phyloP scores from a whole-genome alignment of 1,284 basidiomycete species.

The Stygiomarasmius scandens region DNA sequence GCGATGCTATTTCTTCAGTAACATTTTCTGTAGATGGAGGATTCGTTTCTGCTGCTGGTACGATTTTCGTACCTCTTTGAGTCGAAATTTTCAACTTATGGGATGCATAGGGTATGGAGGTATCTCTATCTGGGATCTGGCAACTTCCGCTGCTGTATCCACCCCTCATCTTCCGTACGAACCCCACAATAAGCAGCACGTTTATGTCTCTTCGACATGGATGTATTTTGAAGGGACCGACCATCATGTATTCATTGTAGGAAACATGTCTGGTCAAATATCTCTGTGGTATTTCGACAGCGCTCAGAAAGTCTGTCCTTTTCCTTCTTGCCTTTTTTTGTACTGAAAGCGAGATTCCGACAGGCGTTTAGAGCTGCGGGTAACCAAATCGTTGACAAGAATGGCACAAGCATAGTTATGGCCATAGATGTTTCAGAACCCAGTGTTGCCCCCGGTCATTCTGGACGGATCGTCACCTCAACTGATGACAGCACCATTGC shows the following conservation, averaged over 20 bases:
- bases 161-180: not conserved
- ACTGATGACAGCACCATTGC: not conserved
- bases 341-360: not conserved
- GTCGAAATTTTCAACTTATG: not conserved
- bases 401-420: not conserved
- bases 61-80: not conserved
- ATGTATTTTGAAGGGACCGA: not conserved
- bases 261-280: not conserved
- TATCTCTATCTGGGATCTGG: slow-evolving; percentile 3
- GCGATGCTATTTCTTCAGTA: slow-evolving; percentile 4
- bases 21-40: slow-evolving; percentile 2
- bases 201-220: not conserved
- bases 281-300: not conserved
- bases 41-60: slow-evolving; percentile 7
- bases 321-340: not conserved
- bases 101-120: slow-evolving; percentile 1
- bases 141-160: not conserved
- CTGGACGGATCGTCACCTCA: not conserved
- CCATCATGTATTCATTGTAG: not conserved
- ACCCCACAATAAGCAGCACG: not conserved
- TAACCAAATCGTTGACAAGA: not conserved
- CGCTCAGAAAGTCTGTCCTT: not conserved
- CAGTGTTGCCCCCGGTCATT: not conserved
- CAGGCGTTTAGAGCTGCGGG: not conserved
- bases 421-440: not conserved